phyloP scores from a whole-genome alignment of 2,329 filamentous ascomycete genomes.

The Torrubiellomyces zombiae region DNA sequence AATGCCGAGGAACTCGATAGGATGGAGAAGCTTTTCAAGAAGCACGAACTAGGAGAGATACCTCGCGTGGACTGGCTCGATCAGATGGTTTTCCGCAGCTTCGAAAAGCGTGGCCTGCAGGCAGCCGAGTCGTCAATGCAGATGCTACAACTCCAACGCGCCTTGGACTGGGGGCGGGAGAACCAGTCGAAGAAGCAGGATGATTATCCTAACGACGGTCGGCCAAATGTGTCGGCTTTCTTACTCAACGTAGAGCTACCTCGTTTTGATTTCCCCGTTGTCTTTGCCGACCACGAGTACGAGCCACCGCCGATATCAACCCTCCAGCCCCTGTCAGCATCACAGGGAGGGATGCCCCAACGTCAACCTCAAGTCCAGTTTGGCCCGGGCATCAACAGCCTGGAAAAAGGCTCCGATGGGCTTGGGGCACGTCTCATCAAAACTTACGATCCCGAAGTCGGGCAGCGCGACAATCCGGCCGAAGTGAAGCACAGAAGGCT shows the following conservation, averaged over 20 bases:
- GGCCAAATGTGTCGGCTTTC: conserved; percentile 41
- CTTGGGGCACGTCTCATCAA: conserved; percentile 50
- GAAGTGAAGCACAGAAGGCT: conserved; percentile 88
- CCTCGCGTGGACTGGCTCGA: conserved; percentile 89
- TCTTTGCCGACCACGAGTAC: conserved; percentile 92
- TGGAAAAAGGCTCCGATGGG: conserved; percentile 32
- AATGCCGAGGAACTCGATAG: conserved; percentile 75
- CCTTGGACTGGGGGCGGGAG: conserved; percentile 20
- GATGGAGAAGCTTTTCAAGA: conserved; percentile 81
- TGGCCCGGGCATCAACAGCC: conserved; percentile 71
- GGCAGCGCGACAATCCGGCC: conserved; percentile 77
- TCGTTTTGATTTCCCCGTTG: conserved; percentile 86
- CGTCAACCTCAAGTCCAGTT: conserved; percentile 78
- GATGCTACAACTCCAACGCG: conserved; percentile 31
- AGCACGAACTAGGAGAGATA: conserved; percentile 96
- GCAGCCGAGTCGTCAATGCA: conserved; percentile 48
- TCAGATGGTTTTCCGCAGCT: conserved; percentile 76
- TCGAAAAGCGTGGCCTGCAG: conserved; percentile 59
- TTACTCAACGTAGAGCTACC: conserved; percentile 81
- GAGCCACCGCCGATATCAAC: conserved; percentile 68
- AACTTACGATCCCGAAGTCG: conserved; percentile 88
- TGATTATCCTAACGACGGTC: conserved; percentile 24
- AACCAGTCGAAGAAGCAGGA: conserved; percentile 14
- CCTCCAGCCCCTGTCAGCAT: conserved; percentile 38
- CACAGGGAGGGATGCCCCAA: conserved; percentile 54